A percentile compares a stretch with the other conserved stretches of the same genome.
These are phyloP conservation scores for Neopestalotiopsis rosae DNA, from an alignment of 2,329 filamentous ascomycete species.

Conservation along the genomic window DNA sequence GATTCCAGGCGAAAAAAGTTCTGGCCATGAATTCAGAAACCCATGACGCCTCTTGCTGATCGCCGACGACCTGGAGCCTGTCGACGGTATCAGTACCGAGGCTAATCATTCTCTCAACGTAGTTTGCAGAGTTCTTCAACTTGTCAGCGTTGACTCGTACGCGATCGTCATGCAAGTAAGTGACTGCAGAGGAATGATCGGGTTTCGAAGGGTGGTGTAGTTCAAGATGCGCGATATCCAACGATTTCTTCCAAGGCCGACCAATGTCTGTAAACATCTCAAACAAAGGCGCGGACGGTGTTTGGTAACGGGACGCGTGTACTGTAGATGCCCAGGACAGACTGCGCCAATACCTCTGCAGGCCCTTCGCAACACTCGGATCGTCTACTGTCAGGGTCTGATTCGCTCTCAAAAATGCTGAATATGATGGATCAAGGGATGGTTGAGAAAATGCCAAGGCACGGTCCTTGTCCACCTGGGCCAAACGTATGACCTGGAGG, in stretches of 20 bases:
- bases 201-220: conserved; percentile 60
- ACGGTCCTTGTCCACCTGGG: conserved; percentile 31
- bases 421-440: conserved; percentile 55
- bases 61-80: conserved; percentile 18
- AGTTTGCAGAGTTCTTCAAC: conserved; percentile 1
- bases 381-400: conserved; percentile 43
- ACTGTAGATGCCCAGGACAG: conserved; percentile 60
- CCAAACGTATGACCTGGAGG: conserved; percentile 45
- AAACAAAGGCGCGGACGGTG: conserved; percentile 54
- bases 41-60: conserved; percentile 21
- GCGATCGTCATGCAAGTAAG: conserved; percentile 43
- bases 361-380: conserved; percentile 39
- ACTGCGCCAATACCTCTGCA: conserved; percentile 50
- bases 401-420: conserved; percentile 52
- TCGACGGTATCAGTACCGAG: conserved; percentile 20
- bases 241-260: conserved; percentile 42
- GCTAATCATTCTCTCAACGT: conserved; percentile 17
- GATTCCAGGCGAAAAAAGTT: conserved; percentile 22
- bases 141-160: not conserved
- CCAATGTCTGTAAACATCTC: conserved; percentile 57
- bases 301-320: conserved; percentile 49
- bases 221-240: conserved; percentile 59
- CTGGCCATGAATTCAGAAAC: conserved; percentile 21
- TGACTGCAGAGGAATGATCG: conserved; percentile 50
- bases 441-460: conserved; percentile 21